A percentile compares a stretch with the other conserved stretches of the same genome.
Evolutionary conservation across 148 eudicot species (phyloP).

Genomic region (Pharnaceum exiguum): DNA sequence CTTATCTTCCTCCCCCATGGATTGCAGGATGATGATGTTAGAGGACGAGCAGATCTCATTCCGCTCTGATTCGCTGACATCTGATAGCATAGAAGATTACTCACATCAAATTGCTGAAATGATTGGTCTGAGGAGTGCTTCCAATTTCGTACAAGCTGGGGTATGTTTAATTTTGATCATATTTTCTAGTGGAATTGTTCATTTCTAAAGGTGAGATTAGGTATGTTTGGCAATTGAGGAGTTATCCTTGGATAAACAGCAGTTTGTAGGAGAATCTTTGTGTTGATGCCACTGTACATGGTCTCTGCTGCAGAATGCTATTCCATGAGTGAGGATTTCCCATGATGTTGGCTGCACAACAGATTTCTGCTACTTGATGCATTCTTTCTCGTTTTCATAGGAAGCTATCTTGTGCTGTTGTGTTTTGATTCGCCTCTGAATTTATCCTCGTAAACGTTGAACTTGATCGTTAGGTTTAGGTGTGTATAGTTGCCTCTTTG

Average conservation of each 20-base stretch:
- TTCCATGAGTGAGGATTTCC: too few relatives aligned
- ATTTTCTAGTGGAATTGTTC: neutral
- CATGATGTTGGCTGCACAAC: too few relatives aligned
- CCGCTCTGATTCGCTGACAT: slow-evolving; percentile 67
- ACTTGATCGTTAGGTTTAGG: neutral
- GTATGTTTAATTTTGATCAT: too few relatives aligned
- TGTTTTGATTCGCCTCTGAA: neutral
- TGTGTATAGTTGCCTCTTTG: neutral
- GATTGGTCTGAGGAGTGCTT: slow-evolving; percentile 91
- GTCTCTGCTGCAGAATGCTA: too few relatives aligned
- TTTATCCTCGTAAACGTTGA: neutral
- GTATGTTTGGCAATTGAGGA: too few relatives aligned
- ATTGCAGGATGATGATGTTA: slow-evolving; percentile 94
- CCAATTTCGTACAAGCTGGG: slow-evolving; percentile 82
- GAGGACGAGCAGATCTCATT: slow-evolving; percentile 96
- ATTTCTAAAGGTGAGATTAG: too few relatives aligned
- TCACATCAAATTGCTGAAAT: slow-evolving; percentile 98
- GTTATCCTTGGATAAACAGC: too few relatives aligned
- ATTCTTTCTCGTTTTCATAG: neutral
- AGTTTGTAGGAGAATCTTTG: too few relatives aligned
- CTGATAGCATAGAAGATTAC: slow-evolving; percentile 93
- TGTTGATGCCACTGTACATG: too few relatives aligned
- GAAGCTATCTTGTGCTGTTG: neutral
- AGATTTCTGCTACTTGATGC: too few relatives aligned
- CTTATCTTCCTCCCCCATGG: slow-evolving; percentile 4